Evolutionary conservation across 805 yeast species (phyloP), one percentile per base, ranked within the genome.

Genomic region (Kazachstania africana): DNA sequence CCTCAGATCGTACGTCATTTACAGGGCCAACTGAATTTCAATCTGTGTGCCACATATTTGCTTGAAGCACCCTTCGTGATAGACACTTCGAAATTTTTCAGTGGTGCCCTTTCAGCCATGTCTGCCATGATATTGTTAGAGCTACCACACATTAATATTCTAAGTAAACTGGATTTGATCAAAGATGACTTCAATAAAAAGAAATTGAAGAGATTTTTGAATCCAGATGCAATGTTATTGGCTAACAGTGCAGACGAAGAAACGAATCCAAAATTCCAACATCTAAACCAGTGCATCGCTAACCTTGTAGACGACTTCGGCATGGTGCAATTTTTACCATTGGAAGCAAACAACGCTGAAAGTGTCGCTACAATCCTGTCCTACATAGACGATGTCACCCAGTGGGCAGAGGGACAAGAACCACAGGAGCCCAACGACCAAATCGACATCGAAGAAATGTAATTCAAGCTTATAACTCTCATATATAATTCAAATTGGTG

Each of bases 91-190:
- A 93, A 93, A 58, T 91, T 85, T 57, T 91, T 91, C 55, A 78
- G 94, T 33, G 99, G 98, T 3, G 93, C 95, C 0, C 63, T 91
- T 36, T 75, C 87, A 52, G 99, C 99, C 14, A 91, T 91, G 99
- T 78, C 94, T 15, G 95, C 98, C 1, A 91, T 91, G 99, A 83
- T 91, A 18, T 64, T 91, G 36, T 65, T 91, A 31, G 99, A 91
- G 55, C 66, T 88, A 26, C 99, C 99, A 12, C 99, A 91, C 53
- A 76, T 91, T 35, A 91, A 91, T 51, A 73, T 91, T 13, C 63
- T 91, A 28, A 79, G 94, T 34, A 91, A 91, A 50, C 59, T 82
- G 32, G 99, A 91, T 52, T 66, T 88, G 49, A 71, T 91, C 28
- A 81, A 81, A 46, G 83, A 81, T 47, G 80, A 79, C 21, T 75